These are phyloP conservation scores for Cladosporium sp. DNA, from an alignment of 2,329 filamentous ascomycete species.

Conservation along the genomic window DNA sequence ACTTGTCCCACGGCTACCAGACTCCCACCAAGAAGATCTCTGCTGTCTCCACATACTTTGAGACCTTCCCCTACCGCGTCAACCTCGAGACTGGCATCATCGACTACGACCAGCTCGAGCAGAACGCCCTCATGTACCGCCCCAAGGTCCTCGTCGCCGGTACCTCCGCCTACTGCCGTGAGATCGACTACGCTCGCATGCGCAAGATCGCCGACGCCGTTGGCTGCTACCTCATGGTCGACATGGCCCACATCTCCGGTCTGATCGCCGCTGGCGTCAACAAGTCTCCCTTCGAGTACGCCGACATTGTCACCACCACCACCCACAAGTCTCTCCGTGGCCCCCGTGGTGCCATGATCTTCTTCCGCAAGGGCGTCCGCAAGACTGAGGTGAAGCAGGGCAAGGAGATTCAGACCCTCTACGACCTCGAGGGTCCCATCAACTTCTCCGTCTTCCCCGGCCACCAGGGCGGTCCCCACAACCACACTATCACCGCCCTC, in stretches of 20 bases:
- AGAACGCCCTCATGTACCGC: conserved; percentile 87
- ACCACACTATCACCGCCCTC: conserved; percentile 98
- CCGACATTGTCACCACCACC: conserved; percentile 96
- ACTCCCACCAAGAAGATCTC: conserved; percentile 83
- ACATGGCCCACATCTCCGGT: conserved; percentile 99
- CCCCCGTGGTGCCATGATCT: conserved; percentile 98
- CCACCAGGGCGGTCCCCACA: conserved; percentile 97
- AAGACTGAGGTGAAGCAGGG: conserved; percentile 87
- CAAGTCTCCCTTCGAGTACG: conserved; percentile 86
- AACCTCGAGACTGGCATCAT: conserved; percentile 90
- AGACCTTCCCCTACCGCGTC: conserved; percentile 96
- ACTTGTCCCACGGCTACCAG: conserved; percentile 96
- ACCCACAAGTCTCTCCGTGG: conserved; percentile 99
- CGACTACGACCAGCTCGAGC: conserved; percentile 90
- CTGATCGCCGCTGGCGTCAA: conserved; percentile 91
- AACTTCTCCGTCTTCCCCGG: conserved; percentile 99
- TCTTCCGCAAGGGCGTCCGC: conserved; percentile 96
- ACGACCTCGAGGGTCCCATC: conserved; percentile 93
- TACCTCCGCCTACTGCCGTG: conserved; percentile 95
- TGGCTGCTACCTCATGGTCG: conserved; percentile 90
- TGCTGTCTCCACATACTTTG: conserved; percentile 97
- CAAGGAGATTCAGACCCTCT: conserved; percentile 71
- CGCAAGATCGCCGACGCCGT: conserved; percentile 91
- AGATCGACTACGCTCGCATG: conserved; percentile 97
- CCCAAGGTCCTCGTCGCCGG: conserved; percentile 96